Conservation (phyloP, 2,329 filamentous ascomycete species). For the Botryosphaeria agaves region DNA sequence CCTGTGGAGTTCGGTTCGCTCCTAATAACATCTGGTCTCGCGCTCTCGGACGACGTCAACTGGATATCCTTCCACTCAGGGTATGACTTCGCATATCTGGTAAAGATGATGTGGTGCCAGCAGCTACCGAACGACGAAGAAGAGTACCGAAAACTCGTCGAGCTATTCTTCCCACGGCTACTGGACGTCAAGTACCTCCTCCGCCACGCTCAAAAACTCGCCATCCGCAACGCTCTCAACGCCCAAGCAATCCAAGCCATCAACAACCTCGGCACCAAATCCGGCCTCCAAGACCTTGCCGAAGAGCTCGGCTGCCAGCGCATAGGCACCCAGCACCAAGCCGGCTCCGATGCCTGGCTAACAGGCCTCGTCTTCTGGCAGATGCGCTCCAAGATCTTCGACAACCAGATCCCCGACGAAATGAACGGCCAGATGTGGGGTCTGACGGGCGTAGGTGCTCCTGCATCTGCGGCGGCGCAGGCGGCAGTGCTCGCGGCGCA, state of each 20-base stretch:
- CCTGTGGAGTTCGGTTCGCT: slow-evolving; percentile 76
- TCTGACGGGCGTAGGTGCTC: slow-evolving; percentile 43
- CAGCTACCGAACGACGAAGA: slow-evolving; percentile 76
- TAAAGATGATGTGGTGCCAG: slow-evolving; percentile 76
- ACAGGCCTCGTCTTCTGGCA: slow-evolving; percentile 94
- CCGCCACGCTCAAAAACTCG: slow-evolving; percentile 59
- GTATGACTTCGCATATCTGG: slow-evolving; percentile 95
- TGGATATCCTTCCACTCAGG: slow-evolving; percentile 98
- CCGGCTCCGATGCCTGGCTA: slow-evolving; percentile 81
- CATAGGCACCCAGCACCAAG: slow-evolving; percentile 75
- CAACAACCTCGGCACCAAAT: slow-evolving; percentile 75
- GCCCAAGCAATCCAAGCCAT: slow-evolving; percentile 45
- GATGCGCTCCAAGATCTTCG: slow-evolving; percentile 76
- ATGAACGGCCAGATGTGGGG: slow-evolving; percentile 91
- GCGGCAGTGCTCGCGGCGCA: slow-evolving; percentile 24
- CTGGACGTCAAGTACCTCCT: slow-evolving; percentile 97
- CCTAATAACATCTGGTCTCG: slow-evolving; percentile 80
- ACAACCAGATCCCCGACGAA: slow-evolving; percentile 57
- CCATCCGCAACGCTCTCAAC: slow-evolving; percentile 20
- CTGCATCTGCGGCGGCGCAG: slow-evolving; percentile 38
- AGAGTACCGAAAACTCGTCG: slow-evolving; percentile 76
- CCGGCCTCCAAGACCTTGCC: slow-evolving; percentile 81
- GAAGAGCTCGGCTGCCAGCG: slow-evolving; percentile 85
- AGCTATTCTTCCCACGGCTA: slow-evolving; percentile 80
- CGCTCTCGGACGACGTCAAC: slow-evolving; percentile 71